Evolutionary conservation across 2,329 filamentous ascomycete genomes (phyloP), one percentile per base, ranked within the genome.

Genomic region (Passalora sequoiae): DNA sequence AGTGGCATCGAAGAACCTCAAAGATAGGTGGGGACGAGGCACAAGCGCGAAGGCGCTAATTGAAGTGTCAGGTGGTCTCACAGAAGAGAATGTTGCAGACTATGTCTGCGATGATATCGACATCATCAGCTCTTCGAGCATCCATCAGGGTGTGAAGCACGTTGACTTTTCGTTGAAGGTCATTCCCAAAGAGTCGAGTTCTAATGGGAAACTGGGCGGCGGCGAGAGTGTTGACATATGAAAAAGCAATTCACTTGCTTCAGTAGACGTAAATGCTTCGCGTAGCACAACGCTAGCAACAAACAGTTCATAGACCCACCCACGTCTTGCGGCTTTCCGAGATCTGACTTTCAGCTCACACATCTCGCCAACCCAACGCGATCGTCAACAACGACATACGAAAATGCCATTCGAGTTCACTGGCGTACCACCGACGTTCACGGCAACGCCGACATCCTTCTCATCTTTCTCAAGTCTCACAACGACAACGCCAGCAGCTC

Each of bases 161-260:
- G 81, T 98, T 33, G 92, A 98, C 66, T 97, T 96, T 65, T 96
- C 89, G 4, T 74, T 98, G 55, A 98, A 98, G 73, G 89, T 98
- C 40, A 66, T 74, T 28, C 71, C 71, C 0, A 73, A 70, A 53
- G 60, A 51, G 39, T 42, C 40, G 21, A 15, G n/a, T n/a, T n/a
- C n/a, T n/a, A n/a, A 50, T 40, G 53, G 50, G n/a, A 57, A 56
- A 42, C 32, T 42, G 19, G 56, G 54, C 12, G 47, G 47, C 25
- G 56, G 54, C 15, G 52, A 58, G 40, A 41, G 53, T 9, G 45
- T 40, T 13, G 49, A 47, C 24, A 54, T 44, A 36, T 57, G 46
- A 54, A 38, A 16, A 20, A 22, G 12, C 15, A 29, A 29, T 37
- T 45, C 33, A n/a, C n/a, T n/a, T n/a, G n/a, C n/a, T n/a, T n/a